A percentile compares a stretch with the other conserved stretches of the same genome.
phyloP scores from a whole-genome alignment of 2,329 filamentous ascomycete species.

The Alternaria sp. region DNA sequence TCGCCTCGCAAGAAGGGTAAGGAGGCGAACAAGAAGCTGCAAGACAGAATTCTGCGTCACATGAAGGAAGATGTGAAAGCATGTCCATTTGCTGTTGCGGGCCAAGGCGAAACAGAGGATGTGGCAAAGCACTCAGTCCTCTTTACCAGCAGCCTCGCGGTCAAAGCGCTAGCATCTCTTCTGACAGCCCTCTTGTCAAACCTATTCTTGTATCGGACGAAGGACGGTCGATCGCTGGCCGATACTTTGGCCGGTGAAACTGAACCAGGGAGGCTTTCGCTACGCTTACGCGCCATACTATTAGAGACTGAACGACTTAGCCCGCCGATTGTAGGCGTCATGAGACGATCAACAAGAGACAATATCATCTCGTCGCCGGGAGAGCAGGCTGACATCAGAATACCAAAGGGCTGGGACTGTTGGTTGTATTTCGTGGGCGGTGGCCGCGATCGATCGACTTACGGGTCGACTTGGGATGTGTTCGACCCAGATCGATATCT shows the following conservation, averaged over 20 bases:
- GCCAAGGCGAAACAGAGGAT: background rate
- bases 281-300: background rate
- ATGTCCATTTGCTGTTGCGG: background rate
- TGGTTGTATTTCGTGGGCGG: background rate
- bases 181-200: background rate
- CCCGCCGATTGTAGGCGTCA: background rate
- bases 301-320: background rate
- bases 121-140: background rate
- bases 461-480: background rate
- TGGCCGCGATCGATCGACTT: background rate
- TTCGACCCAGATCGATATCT: background rate
- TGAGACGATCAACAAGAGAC: background rate
- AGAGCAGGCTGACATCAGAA: background rate
- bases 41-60: background rate
- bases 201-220: background rate
- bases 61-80: background rate
- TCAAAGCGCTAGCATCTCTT: background rate
- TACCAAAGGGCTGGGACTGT: background rate
- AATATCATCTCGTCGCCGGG: background rate
- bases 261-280: background rate
- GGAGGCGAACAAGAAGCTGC: background rate
- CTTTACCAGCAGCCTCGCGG: background rate
- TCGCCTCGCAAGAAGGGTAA: slow-evolving; percentile 1
- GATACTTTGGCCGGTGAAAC: background rate
- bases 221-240: background rate